These are phyloP conservation scores for Paecilomyces variotii DNA, from an alignment of 2,329 filamentous ascomycete genomes.

Conservation along the genomic window DNA sequence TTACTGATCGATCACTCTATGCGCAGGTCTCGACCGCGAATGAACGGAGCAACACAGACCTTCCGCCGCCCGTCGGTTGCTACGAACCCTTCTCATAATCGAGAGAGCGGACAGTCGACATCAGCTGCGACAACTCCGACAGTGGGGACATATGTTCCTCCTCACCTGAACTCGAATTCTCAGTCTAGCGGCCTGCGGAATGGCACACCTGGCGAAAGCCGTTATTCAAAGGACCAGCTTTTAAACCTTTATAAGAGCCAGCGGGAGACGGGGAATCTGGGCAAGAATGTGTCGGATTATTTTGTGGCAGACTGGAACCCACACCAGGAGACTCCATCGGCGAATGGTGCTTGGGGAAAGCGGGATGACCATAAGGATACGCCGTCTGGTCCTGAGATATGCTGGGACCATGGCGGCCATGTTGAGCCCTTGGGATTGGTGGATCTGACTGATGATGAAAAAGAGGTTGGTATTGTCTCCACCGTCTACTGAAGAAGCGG, in stretches of 20 bases:
- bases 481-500: slow-evolving; percentile 1
- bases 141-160: slow-evolving; percentile 51
- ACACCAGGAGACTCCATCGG: slow-evolving; percentile 56
- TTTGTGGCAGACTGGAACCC: slow-evolving; percentile 76
- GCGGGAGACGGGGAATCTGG: slow-evolving; percentile 45
- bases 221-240: slow-evolving; percentile 73
- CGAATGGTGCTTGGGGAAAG: slow-evolving; percentile 65
- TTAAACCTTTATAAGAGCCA: slow-evolving; percentile 62
- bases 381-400: slow-evolving; percentile 77
- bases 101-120: slow-evolving; percentile 34
- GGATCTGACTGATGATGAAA: slow-evolving; percentile 62
- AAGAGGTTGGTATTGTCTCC: slow-evolving; percentile 44
- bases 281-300: slow-evolving; percentile 56
- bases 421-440: slow-evolving; percentile 64
- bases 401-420: slow-evolving; percentile 72
- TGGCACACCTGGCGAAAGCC: slow-evolving; percentile 47
- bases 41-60: slow-evolving; percentile 60
- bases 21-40: slow-evolving; percentile 50
- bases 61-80: slow-evolving; percentile 58
- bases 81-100: slow-evolving; percentile 42
- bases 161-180: slow-evolving; percentile 48
- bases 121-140: slow-evolving; percentile 31
- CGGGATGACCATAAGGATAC: slow-evolving; percentile 63
- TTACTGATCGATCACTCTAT: slow-evolving; percentile 9
- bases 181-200: slow-evolving; percentile 42